Evolutionary conservation across 2,329 filamentous ascomycete genomes (phyloP), one percentile per base, ranked within the genome.

Genomic region (Dactylellina drechsleri): DNA sequence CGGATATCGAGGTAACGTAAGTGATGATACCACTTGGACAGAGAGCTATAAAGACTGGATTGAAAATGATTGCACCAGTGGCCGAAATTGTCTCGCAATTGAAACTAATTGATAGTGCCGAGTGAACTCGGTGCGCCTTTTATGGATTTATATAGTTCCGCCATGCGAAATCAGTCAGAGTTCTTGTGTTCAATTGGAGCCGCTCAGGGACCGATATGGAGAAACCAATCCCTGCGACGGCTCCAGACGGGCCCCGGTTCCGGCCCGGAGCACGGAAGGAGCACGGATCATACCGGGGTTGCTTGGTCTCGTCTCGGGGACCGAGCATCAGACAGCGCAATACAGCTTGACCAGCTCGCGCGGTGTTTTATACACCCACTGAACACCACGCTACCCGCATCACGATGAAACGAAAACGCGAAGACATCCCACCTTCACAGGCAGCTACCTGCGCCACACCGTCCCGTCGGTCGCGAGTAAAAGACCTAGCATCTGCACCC

Each of bases 321-420:
- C 31, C 5, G 10, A 36, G 31, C 6, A 36, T 10, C 31, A 10
- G 3, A 28, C 26, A 28, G 26, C 26, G 7, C 26, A 28, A n/a
- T n/a, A 23, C 23, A 58, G 31, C 57, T 56, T 4, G 40, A 43
- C 40, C 50, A 57, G 52, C 58, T 54, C 31, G 50, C 20, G 54
- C 28, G 43, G 40, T 23, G 23, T 45, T 10, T 57, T 47, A 43
- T 40, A 45, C 12, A 18, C 41, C 23, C 10, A n/a, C 36, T 41
- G 2, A 28, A 13, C 31, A 36, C 28, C 52, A 23, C 53, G 28
- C 15, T 62, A 26, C 57, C 57, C 53, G 50, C 57, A 16, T 15
- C 41, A 47, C 60, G 16, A 70, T 76, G 71, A 76, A 76, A 47
- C 64, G 71, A 52, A 76, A 76, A 66, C 64, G 71, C 59, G 71